These are phyloP conservation scores for Schizochytrium sp. DNA, from an alignment of 108 stramenopile genomes.

Conservation along the genomic window DNA sequence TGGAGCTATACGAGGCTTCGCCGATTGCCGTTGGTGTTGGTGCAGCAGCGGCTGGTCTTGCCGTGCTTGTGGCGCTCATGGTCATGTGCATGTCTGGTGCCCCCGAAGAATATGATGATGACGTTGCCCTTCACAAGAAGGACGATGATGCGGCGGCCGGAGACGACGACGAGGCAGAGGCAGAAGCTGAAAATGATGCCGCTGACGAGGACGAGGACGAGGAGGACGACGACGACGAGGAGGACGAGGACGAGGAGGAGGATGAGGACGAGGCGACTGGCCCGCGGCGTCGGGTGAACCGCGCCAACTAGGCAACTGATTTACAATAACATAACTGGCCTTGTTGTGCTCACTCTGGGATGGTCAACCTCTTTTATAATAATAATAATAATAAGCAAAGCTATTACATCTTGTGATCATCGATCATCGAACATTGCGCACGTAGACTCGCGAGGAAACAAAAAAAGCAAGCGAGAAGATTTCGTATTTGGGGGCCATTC, in stretches of 20 bases:
- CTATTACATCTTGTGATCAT: too few species aligned
- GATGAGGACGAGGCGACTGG: slow-evolving; percentile 13
- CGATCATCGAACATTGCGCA: too few species aligned
- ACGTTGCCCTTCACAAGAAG: slow-evolving; percentile 13
- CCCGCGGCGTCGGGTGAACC: not conserved
- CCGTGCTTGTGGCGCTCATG: not conserved
- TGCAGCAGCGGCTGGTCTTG: not conserved
- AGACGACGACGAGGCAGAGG: not conserved
- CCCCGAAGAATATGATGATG: not conserved
- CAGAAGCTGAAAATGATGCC: not conserved
- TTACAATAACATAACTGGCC: not conserved
- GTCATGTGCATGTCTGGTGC: not conserved
- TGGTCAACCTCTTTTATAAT: too few species aligned
- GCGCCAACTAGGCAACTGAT: not conserved
- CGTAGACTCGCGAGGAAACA: too few species aligned
- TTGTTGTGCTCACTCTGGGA: not conserved
- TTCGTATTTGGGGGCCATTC: too few species aligned
- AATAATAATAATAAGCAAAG: too few species aligned
- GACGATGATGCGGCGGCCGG: not conserved
- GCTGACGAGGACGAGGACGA: slow-evolving; percentile 22
- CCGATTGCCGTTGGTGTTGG: not conserved
- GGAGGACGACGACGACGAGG: slow-evolving; percentile 22
- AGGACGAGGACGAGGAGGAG: slow-evolving; percentile 23
- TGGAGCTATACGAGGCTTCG: not conserved
- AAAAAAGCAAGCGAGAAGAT: too few species aligned